Evolutionary conservation across 306 rosid species (phyloP).

Genomic region (Medicago ruthenica): DNA sequence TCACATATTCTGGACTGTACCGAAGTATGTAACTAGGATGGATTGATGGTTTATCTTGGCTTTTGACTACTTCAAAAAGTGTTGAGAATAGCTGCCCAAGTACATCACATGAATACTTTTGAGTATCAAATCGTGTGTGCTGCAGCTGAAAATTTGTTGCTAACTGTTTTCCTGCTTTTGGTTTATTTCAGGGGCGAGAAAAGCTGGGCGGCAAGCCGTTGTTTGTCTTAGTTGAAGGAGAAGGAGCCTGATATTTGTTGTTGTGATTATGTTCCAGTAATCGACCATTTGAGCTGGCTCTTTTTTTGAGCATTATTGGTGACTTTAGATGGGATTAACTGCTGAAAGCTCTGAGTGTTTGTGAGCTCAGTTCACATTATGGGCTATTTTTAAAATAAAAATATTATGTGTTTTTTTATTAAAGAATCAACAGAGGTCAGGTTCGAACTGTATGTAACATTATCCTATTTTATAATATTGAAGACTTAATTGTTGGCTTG

Average conservation of each 20-base stretch:
- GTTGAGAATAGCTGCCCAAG: not conserved
- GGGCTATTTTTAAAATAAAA: not conserved
- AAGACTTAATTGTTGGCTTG: constrained; percentile 31
- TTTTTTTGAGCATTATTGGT: constrained; percentile 40
- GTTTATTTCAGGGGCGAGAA: constrained; percentile 78
- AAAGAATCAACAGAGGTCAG: constrained; percentile 21
- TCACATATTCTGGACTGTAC: not conserved
- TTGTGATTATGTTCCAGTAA: constrained; percentile 35
- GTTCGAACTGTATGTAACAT: constrained; percentile 11
- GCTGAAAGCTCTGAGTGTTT: constrained; percentile 31
- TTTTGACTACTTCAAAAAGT: constrained; percentile 1
- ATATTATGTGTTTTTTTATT: not conserved
- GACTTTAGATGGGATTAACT: constrained; percentile 42
- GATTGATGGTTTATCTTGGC: not conserved
- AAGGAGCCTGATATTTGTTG: constrained; percentile 50
- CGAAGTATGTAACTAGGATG: constrained; percentile 25
- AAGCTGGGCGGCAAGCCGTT: constrained; percentile 70
- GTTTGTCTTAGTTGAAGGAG: constrained; percentile 71
- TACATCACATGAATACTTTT: not conserved
- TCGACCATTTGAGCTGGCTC: constrained; percentile 39
- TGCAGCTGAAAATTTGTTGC: constrained; percentile 28
- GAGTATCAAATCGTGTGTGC: not conserved
- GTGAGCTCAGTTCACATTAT: constrained; percentile 23
- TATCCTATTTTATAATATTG: constrained; percentile 32
- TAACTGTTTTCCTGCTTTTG: constrained; percentile 31